A percentile compares a stretch with the other conserved stretches of the same genome.
phyloP scores from a whole-genome alignment of 306 rosid genomes.

The Rosa persica region DNA sequence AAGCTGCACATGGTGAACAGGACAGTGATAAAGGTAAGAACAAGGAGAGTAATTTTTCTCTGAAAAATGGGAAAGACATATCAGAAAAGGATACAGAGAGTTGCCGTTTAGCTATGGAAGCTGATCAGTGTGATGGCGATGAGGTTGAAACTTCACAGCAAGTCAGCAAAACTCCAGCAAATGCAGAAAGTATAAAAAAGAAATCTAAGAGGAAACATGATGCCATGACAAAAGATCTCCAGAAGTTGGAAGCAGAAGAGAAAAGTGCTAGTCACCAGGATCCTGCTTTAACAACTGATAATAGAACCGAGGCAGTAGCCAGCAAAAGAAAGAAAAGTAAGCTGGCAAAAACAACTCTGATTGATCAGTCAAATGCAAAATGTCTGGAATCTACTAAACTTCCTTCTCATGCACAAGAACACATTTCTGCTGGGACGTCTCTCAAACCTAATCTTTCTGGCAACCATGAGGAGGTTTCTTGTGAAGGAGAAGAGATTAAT shows the following conservation, averaged over 20 bases:
- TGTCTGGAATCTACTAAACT: constrained; percentile 16
- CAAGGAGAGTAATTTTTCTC: constrained; percentile 38
- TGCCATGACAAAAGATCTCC: constrained; percentile 30
- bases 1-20: constrained; percentile 32
- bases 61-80: constrained; percentile 28
- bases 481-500: constrained; percentile 5
- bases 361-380: constrained; percentile 26
- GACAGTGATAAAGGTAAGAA: constrained; percentile 29
- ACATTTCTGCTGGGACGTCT: constrained; percentile 11
- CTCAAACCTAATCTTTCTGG: constrained; percentile 19
- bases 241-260: constrained; percentile 37
- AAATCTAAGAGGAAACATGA: constrained; percentile 48
- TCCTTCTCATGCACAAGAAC: constrained; percentile 11
- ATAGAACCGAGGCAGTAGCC: constrained; percentile 12
- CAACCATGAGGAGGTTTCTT: constrained; percentile 13
- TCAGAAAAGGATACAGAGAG: constrained; percentile 29
- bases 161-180: constrained; percentile 32
- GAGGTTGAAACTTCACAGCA: constrained; percentile 34
- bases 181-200: constrained; percentile 33
- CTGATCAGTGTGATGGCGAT: constrained; percentile 15
- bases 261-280: constrained; percentile 26
- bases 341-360: constrained; percentile 19
- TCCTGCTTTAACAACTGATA: constrained; percentile 26
- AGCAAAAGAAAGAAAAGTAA: constrained; percentile 21
- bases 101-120: constrained; percentile 27